Percentiles rank a stretch among this genome's conserved stretches.
Evolutionary conservation across 805 yeast genomes (phyloP).

Genomic region (Wickerhamomyces canadensis): DNA sequence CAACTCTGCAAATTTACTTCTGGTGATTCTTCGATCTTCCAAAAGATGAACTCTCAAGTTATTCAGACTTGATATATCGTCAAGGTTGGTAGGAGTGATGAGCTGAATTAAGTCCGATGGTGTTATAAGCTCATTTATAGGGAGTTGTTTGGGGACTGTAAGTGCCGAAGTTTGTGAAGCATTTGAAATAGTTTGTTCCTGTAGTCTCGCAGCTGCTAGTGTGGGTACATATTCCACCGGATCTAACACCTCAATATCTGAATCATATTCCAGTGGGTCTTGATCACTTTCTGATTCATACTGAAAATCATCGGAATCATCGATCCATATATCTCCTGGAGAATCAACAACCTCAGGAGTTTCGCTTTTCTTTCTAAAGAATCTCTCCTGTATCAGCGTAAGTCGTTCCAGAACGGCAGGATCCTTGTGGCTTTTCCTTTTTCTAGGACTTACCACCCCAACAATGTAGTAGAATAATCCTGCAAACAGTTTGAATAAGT

Average conservation of each 20-base stretch:
- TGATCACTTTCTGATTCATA: conserved; percentile 22
- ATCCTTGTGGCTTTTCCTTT: no score
- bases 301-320: conserved; percentile 25
- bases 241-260: conserved; percentile 23
- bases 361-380: background rate
- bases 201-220: conserved; percentile 9
- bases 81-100: conserved; percentile 25
- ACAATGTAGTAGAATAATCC: conserved; percentile 5
- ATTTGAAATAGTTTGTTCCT: conserved; percentile 2
- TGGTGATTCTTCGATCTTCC: conserved; percentile 26
- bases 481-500: conserved; percentile 8
- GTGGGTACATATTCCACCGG: conserved; percentile 10
- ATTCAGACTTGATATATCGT: conserved; percentile 12
- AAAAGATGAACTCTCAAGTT: conserved; percentile 17
- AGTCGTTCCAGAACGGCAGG: background rate
- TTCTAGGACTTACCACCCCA: conserved; percentile 7
- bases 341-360: conserved; percentile 19
- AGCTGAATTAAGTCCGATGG: conserved; percentile 21
- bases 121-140: conserved; percentile 16
- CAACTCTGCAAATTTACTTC: conserved; percentile 27
- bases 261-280: conserved; percentile 29
- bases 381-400: background rate
- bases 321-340: conserved; percentile 30
- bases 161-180: background rate
- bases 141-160: conserved; percentile 1